These are phyloP conservation scores for Pelargonium citronellum DNA, from an alignment of 441 rosid genomes.

Conservation along the genomic window DNA sequence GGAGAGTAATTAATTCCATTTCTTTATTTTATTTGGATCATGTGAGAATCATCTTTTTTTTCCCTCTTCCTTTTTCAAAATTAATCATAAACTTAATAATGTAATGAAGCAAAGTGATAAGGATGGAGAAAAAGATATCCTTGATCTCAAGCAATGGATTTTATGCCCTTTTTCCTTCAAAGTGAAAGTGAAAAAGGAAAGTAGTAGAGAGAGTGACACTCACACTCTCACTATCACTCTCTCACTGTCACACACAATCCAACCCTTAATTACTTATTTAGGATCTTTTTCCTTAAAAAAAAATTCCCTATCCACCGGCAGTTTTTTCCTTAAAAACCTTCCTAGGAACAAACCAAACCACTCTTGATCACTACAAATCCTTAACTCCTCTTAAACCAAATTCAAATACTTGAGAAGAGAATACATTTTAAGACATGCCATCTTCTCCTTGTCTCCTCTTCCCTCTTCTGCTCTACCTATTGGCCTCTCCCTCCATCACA, in stretches of 20 bases:
- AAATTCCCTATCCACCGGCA: constrained; percentile 12
- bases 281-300: neutral
- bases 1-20: too few species aligned
- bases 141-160: constrained; percentile 58
- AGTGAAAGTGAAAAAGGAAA: constrained; percentile 28
- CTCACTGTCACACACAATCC: too few species aligned
- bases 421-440: constrained; percentile 19
- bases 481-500: constrained; percentile 24
- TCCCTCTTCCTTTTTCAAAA: neutral
- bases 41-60: neutral
- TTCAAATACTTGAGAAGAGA: constrained; percentile 9
- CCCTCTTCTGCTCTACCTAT: constrained; percentile 31
- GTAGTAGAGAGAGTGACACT: neutral
- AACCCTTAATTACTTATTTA: neutral
- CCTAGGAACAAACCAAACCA: neutral
- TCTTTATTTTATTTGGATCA: too few species aligned
- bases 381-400: constrained; percentile 10
- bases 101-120: neutral
- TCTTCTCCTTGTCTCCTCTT: constrained; percentile 22
- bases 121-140: constrained; percentile 34
- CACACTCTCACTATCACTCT: constrained; percentile 2
- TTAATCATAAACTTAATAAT: neutral
- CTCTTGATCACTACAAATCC: constrained; percentile 13
- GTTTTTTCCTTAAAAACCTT: constrained; percentile 21
- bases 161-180: constrained; percentile 34